Percentiles rank a stretch among this genome's conserved stretches.
phyloP scores from a whole-genome alignment of 306 rosid species.

The Cyclanthera cordifolia region DNA sequence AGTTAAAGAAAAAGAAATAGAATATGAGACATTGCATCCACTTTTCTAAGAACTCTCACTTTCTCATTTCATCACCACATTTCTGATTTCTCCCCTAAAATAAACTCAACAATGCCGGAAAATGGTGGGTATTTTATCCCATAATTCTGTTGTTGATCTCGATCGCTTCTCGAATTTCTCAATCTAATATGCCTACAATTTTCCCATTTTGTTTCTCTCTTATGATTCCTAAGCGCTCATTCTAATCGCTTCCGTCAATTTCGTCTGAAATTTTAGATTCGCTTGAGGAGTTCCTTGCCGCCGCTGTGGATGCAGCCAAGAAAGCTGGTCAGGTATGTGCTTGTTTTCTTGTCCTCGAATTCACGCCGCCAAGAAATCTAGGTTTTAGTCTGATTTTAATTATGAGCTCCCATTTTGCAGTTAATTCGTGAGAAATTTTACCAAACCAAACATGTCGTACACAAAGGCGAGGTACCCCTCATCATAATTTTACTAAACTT shows the following conservation, averaged over 20 bases:
- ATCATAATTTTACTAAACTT: neutral
- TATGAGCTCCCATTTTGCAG: slow-evolving; percentile 23
- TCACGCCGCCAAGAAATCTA: too few species aligned
- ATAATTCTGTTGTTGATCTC: too few species aligned
- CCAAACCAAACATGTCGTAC: slow-evolving; percentile 58
- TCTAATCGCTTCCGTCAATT: neutral
- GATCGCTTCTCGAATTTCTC: neutral
- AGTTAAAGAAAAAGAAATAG: too few species aligned
- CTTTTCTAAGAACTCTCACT: neutral
- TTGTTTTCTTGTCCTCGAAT: neutral
- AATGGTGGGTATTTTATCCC: neutral
- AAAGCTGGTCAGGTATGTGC: slow-evolving; percentile 62
- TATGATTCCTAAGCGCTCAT: neutral
- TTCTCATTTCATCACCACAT: neutral
- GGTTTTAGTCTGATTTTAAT: neutral
- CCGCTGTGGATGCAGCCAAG: slow-evolving; percentile 75
- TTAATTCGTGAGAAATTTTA: slow-evolving; percentile 63
- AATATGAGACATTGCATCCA: neutral
- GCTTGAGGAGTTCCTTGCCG: slow-evolving; percentile 43
- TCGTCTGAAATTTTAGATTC: slow-evolving; percentile 29
- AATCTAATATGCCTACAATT: neutral
- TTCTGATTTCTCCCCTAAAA: neutral
- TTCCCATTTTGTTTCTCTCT: neutral
- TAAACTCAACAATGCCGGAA: neutral
- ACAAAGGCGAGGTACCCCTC: slow-evolving; percentile 64